Evolutionary conservation across 345 rosid species (phyloP).

Genomic region (Excoecaria cochinchinensis): DNA sequence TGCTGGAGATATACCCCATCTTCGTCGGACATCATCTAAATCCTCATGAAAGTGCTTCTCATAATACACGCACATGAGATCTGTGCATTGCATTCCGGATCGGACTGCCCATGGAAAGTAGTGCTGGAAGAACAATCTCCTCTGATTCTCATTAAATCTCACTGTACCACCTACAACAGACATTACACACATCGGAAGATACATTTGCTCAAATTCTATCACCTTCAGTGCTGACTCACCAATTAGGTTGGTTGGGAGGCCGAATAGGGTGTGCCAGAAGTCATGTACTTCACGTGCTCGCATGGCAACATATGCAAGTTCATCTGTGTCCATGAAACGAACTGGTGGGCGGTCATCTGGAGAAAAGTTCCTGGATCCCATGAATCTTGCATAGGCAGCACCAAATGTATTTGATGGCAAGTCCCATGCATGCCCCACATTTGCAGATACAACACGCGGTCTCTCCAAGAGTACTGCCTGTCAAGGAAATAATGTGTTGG

Average conservation of each 20-base stretch:
- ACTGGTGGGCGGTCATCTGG: slow-evolving; percentile 75
- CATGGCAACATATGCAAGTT: slow-evolving; percentile 63
- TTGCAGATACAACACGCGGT: slow-evolving; percentile 61
- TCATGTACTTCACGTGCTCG: slow-evolving; percentile 78
- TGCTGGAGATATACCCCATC: slow-evolving; percentile 59
- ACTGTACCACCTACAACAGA: slow-evolving; percentile 63
- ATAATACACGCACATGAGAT: slow-evolving; percentile 67
- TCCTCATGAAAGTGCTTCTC: slow-evolving; percentile 68
- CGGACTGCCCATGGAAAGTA: slow-evolving; percentile 71
- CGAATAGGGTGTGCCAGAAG: slow-evolving; percentile 79
- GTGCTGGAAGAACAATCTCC: slow-evolving; percentile 54
- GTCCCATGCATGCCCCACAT: slow-evolving; percentile 76
- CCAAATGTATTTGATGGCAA: slow-evolving; percentile 69
- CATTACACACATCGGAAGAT: slow-evolving; percentile 69
- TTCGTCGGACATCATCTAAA: slow-evolving; percentile 59
- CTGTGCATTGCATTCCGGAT: slow-evolving; percentile 54
- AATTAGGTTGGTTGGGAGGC: slow-evolving; percentile 63
- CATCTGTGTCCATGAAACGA: slow-evolving; percentile 79
- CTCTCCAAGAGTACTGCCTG: slow-evolving; percentile 63
- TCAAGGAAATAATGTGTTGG: not conserved
- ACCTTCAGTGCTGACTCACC: slow-evolving; percentile 75
- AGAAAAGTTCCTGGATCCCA: slow-evolving; percentile 84
- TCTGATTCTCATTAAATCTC: slow-evolving; percentile 64
- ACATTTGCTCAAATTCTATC: slow-evolving; percentile 76
- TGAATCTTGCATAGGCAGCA: slow-evolving; percentile 77